These are phyloP conservation scores for Nemania sp. DNA, from an alignment of 2,329 filamentous ascomycete genomes.

Conservation along the genomic window DNA sequence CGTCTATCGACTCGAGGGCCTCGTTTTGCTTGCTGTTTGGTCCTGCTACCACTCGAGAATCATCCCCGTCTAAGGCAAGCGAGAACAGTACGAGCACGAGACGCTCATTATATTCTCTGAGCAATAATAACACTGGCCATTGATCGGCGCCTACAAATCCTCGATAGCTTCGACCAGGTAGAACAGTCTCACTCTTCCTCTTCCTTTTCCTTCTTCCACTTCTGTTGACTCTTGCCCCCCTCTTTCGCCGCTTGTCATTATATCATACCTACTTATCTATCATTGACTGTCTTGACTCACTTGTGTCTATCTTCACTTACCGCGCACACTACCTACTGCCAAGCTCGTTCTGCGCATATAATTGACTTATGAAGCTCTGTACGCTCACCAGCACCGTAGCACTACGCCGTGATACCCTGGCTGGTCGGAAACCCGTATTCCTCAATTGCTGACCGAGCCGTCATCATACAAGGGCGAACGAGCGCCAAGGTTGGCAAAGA, in stretches of 20 bases:
- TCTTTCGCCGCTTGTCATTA: no score
- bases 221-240: no score
- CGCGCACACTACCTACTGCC: no score
- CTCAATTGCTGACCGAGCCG: constrained; percentile 3
- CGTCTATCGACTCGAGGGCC: background rate
- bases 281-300: no score
- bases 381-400: background rate
- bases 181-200: background rate
- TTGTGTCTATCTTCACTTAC: background rate
- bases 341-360: no score
- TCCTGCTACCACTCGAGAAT: background rate
- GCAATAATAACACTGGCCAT: background rate
- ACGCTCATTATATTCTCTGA: background rate
- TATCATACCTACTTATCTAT: no score
- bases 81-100: no score
- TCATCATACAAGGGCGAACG: background rate
- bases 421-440: background rate
- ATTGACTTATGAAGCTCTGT: no score
- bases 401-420: background rate
- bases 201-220: background rate
- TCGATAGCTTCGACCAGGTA: background rate
- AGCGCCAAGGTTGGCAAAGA: background rate
- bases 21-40: background rate
- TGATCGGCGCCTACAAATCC: background rate
- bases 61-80: background rate